Base-by-base conservation (phyloP, 768 basidiomycete species). In the Collybiopsis luxurians region DNA sequence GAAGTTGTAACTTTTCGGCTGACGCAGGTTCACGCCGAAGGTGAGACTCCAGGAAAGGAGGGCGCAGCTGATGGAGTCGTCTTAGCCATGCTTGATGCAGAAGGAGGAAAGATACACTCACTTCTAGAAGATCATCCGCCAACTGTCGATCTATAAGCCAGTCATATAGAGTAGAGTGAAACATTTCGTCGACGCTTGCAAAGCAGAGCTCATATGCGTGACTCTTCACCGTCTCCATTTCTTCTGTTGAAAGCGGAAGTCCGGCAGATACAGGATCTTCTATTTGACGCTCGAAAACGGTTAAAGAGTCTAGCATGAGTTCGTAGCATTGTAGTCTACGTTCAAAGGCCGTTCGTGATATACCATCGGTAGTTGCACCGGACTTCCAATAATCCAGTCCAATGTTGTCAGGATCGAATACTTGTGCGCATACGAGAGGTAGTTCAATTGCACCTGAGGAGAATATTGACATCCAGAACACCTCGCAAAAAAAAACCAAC, bases 161-260 rank as follows among this genome's bases (percentile, higher is more conserved):
- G 63, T 97, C 93, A 66, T 99, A 99, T 57, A 99, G 69, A 17
- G 86, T 87, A 30, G 89, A 93, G 71, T 98, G 95, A 74, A 98
- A 98, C 74, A 95, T 84, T 63, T 94, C 88, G 68, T 98, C 97
- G 30, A 89, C 82, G 63, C 87, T 87, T 5, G 83, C 76, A 56
- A 98, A 88, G 1, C 93, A 92, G 56, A 95, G 79, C 34, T 89
- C 86, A 67, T 95, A 97, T 0, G 95, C 94, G 66, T 90, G 88
- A 47, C 79, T 82, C 52, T 91, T 82, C n/a, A 91, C 84, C 12
- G 83, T 76, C 59, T 92, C 90, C 6, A 83, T 80, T 47, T 87
- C 84, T 34, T 81, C 80, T 51, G 65, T 57, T 27, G 72, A 59
- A 21, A 63, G 60, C n/a, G 69, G 56, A 51, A 62, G 65, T 4